A percentile compares a stretch with the other conserved stretches of the same genome.
These are phyloP conservation scores for Penicillium sp. DNA, from an alignment of 2,329 filamentous ascomycete genomes.

Conservation along the genomic window DNA sequence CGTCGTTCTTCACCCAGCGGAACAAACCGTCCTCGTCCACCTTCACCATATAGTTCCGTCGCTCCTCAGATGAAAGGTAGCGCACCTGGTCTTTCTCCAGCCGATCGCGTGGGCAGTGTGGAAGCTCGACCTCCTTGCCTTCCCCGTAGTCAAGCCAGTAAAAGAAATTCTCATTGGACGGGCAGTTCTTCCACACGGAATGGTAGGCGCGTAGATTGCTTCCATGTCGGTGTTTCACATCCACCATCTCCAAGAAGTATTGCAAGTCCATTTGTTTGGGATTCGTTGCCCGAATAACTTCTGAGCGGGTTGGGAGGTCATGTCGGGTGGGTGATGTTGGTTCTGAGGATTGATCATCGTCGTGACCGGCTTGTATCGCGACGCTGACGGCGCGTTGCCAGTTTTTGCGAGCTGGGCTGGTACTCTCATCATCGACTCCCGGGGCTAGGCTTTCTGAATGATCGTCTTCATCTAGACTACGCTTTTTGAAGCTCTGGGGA, in stretches of 20 bases:
- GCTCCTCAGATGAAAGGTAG: slow-evolving; percentile 78
- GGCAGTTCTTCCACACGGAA: slow-evolving; percentile 72
- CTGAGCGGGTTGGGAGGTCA: slow-evolving; percentile 42
- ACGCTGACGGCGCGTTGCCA: slow-evolving; percentile 74
- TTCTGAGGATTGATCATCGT: slow-evolving; percentile 47
- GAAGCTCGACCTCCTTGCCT: slow-evolving; percentile 66
- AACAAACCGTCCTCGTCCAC: slow-evolving; percentile 72
- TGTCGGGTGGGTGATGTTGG: slow-evolving; percentile 17
- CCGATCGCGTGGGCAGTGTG: slow-evolving; percentile 68
- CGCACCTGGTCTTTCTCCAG: slow-evolving; percentile 77
- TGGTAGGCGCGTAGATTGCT: slow-evolving; percentile 80
- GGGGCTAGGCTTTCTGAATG: background rate
- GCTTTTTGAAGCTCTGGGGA: background rate
- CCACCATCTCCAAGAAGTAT: slow-evolving; percentile 84
- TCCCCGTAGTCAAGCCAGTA: slow-evolving; percentile 87
- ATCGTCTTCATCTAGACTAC: background rate
- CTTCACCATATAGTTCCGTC: slow-evolving; percentile 73
- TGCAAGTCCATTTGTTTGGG: slow-evolving; percentile 79
- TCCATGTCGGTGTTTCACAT: slow-evolving; percentile 82
- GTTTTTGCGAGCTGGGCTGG: slow-evolving; percentile 58
- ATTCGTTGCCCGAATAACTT: slow-evolving; percentile 56
- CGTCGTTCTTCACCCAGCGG: slow-evolving; percentile 82
- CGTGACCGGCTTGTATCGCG: slow-evolving; percentile 67
- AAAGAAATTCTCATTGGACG: slow-evolving; percentile 85
- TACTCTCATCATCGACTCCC: slow-evolving; percentile 13